Conservation (phyloP, 805 yeast species). For the Teunomyces atbi region DNA sequence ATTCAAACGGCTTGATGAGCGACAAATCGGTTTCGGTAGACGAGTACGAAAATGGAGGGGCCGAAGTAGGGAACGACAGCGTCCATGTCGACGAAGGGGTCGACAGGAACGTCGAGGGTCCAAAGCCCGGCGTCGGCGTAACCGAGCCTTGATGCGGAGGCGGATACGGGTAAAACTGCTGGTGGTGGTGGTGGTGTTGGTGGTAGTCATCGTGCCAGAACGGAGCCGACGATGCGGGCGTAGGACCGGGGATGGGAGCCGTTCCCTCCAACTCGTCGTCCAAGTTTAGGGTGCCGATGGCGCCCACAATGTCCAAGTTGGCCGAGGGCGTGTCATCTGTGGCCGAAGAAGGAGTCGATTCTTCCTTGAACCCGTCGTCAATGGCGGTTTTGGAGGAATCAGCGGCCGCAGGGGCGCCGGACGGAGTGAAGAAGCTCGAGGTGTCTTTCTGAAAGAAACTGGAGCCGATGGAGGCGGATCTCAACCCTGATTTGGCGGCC, state of each 20-base stretch:
- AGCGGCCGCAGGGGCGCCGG: constrained; percentile 9
- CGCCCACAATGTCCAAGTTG: constrained; percentile 47
- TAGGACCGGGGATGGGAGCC: not conserved
- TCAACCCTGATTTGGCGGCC: constrained; percentile 7
- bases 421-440: constrained; percentile 19
- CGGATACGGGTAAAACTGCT: constrained; percentile 16
- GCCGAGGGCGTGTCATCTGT: constrained; percentile 4
- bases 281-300: constrained; percentile 45
- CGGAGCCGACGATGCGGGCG: constrained; percentile 1
- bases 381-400: constrained; percentile 7
- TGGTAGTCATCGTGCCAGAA: constrained; percentile 6
- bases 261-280: constrained; percentile 30
- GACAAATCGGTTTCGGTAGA: constrained; percentile 3
- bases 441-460: constrained; percentile 26
- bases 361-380: constrained; percentile 8
- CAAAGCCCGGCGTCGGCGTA: constrained; percentile 29
- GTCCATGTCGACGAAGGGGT: constrained; percentile 41
- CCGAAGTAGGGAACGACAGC: constrained; percentile 31
- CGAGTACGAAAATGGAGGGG: constrained; percentile 33
- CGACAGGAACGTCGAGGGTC: constrained; percentile 21
- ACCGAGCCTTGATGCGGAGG: constrained; percentile 23
- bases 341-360: constrained; percentile 1
- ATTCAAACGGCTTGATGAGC: constrained; percentile 17
- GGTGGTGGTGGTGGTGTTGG: constrained; percentile 9
- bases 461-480: constrained; percentile 25